Conservation (phyloP, 768 basidiomycete genomes). For the Paxillus involutus region DNA sequence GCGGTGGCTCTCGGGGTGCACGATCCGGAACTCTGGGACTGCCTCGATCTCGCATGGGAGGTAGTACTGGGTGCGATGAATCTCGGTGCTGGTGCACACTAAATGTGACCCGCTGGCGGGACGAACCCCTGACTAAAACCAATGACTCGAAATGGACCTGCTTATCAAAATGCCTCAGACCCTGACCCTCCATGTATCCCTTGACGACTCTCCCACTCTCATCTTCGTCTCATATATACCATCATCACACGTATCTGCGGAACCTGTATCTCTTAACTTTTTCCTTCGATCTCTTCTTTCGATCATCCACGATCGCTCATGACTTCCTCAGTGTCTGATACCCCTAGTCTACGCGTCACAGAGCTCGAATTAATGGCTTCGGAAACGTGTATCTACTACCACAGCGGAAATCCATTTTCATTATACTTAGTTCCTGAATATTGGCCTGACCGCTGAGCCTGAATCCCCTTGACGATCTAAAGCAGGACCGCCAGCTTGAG, state of each 20-base stretch:
- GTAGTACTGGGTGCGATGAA: conserved; percentile 61
- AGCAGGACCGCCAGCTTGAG: too few relatives aligned
- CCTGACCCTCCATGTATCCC: conserved; percentile 2
- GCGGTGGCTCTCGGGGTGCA: conserved; percentile 66
- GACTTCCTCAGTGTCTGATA: conserved; percentile 22
- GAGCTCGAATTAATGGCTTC: conserved; percentile 24
- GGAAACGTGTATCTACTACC: conserved; percentile 30
- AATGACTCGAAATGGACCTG: conserved; percentile 14
- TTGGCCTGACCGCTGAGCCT: too few relatives aligned
- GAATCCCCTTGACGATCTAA: too few relatives aligned
- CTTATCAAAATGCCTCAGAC: conserved; percentile 7
- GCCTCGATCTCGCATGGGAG: conserved; percentile 68
- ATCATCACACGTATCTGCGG: conserved; percentile 17
- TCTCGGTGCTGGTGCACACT: conserved; percentile 43
- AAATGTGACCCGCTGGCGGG: conserved; percentile 20
- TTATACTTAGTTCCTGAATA: background rate
- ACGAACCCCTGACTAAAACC: conserved; percentile 12
- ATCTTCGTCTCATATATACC: conserved; percentile 23
- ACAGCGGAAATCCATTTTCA: conserved; percentile 8
- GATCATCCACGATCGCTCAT: conserved; percentile 15
- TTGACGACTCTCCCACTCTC: conserved; percentile 23
- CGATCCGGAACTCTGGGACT: conserved; percentile 65
- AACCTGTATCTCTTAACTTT: conserved; percentile 29
- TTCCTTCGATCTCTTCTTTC: conserved; percentile 1
- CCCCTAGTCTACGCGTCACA: conserved; percentile 26